Evolutionary conservation across 257 asterid genomes (phyloP), one percentile per base, ranked within the genome.

Genomic region (Haberlea rhodopensis): DNA sequence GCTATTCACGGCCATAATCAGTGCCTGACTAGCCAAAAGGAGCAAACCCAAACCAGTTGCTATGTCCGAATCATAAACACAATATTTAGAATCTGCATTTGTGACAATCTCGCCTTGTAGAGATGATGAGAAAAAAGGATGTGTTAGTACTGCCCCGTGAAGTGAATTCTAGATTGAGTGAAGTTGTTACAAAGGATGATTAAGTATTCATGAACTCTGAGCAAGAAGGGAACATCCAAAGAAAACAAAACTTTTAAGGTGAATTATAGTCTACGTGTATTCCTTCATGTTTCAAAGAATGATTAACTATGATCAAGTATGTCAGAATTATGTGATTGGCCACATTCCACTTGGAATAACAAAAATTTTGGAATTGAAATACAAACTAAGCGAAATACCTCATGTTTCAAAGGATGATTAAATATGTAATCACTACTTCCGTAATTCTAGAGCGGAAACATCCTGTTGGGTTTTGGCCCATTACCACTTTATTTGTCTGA

Each of bases 31-130:
- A 58, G 77, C 88, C 77, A 85, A 55, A 43, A 90, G 88, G 75
- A 82, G 69, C 55, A 87, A 53, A 5, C 96, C 97, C 29, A 85
- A 60, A 53, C 95, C 95, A 40, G 96, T 84, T 28, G 97, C 80
- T 57, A 81, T 53, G 56, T 85, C 91, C 37, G 92, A 77, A 19
- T 85, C 78, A 59, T 90, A 90, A 20, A 74, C 84, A 19, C 97
- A 90, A 67, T 80, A 79, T 59, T 67, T 83, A 13, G 72, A 67
- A 46, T 66, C 73, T 20, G 62, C 84, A 57, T 73, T 67, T 22
- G 43, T 56, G 25, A 37, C 65, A 29, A 65, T 24, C 22, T 55
- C 73, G 15, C 85, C 90, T 95, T 90, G 78, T 73, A 71, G n/a
- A 66, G 10, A 65, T 20, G 54, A 67, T 26, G 56, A 28, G n/a